Evolutionary conservation across 2,329 filamentous ascomycete genomes (phyloP).

Genomic region (Arthrobotrys entomopaga): DNA sequence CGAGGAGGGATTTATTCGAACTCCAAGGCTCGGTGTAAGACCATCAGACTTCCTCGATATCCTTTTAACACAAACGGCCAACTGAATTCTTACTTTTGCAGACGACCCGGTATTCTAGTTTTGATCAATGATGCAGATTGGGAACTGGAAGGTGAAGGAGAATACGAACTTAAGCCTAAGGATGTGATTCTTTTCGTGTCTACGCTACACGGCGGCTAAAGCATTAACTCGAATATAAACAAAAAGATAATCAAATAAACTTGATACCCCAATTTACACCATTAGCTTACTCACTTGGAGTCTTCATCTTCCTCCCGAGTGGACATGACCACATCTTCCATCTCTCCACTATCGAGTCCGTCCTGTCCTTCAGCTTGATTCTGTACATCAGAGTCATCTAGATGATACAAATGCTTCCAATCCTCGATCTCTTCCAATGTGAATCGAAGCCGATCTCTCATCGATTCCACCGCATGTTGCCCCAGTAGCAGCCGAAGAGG

Average conservation of each 20-base stretch:
- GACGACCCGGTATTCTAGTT: conserved; percentile 92
- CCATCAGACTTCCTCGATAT: not conserved
- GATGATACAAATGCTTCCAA: conserved; percentile 85
- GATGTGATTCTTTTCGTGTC: conserved; percentile 97
- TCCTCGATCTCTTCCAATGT: conserved; percentile 91
- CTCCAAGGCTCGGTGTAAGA: conserved; percentile 87
- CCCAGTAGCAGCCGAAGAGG: conserved; percentile 87
- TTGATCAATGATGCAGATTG: conserved; percentile 98
- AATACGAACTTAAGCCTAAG: conserved; percentile 80
- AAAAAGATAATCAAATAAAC: conserved; percentile 12
- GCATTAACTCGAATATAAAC: not conserved
- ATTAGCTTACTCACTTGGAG: conserved; percentile 13
- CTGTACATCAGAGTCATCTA: conserved; percentile 59
- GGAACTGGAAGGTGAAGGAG: conserved; percentile 95
- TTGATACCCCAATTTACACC: not conserved
- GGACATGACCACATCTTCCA: conserved; percentile 56
- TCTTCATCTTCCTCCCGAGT: conserved; percentile 53
- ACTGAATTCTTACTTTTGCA: conserved; percentile 62
- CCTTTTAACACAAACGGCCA: not conserved
- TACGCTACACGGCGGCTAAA: conserved; percentile 87
- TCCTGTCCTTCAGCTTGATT: conserved; percentile 60
- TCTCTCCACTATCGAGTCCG: conserved; percentile 57
- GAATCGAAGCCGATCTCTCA: conserved; percentile 84
- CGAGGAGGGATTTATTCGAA: conserved; percentile 86
- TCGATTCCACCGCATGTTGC: conserved; percentile 94